Evolutionary conservation across 2,329 filamentous ascomycete species (phyloP), one percentile per base, ranked within the genome.

Genomic region (Monilinia vaccinii-corymbosi): DNA sequence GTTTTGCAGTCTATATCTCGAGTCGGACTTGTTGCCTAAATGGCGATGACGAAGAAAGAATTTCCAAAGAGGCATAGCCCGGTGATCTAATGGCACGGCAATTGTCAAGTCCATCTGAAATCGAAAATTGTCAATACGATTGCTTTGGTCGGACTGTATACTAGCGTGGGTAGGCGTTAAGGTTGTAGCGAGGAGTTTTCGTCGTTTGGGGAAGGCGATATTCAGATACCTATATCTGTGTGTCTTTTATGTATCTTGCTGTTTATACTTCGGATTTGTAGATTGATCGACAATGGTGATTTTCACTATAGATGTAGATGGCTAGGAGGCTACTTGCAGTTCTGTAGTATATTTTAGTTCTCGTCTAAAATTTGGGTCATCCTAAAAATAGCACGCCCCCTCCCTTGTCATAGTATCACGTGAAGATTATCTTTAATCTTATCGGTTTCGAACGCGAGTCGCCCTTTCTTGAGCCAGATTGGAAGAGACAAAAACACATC

Each of bases 161-260:
- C 28, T 11, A 55, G n/a, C 38, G 8, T 32, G 14, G 48, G 31
- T n/a, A 53, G 40, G 57, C 40, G 48, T 46, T 46, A 46, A 8
- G 31, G 40, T 46, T 46, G 38, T 13, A 28, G 23, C 16, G 16
- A 38, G 40, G 28, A 36, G 31, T 36, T 32, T 18, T 58, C 44
- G 14, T 6, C 18, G 14, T 34, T 44, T 57, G 44, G 34, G 28
- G 58, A 58, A 55, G 60, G 62, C 60, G 46, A 62, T 63, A 46
- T 58, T 56, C 60, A 64, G 60, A 66, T 63, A 63, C 64, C 63
- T 61, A 18, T 56, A 50, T 45, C 32, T 56, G 28, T 62, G 28
- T 62, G 18, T 46, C 46, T 65, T 56, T 36, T 44, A 36, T 32
- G 50, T 38, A 36, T 59, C 23, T 59, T 61, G 51, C 47, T 58